These are phyloP conservation scores for Globisporangium lucens DNA, from an alignment of 352 stramenopile genomes.

Conservation along the genomic window DNA sequence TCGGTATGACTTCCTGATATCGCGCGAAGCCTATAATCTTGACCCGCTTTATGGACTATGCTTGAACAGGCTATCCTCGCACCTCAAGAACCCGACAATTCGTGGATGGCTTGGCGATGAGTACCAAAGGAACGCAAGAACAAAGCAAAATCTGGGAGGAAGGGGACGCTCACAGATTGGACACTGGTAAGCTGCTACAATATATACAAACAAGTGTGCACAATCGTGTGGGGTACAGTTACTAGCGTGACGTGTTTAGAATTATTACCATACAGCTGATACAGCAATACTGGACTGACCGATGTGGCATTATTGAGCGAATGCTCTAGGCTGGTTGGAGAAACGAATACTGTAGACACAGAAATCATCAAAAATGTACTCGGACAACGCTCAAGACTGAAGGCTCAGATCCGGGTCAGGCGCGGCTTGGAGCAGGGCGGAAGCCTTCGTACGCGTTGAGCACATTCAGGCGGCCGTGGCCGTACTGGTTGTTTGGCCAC, in stretches of 20 bases:
- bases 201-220: too few species aligned
- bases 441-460: constrained; percentile 17
- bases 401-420: background rate
- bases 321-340: background rate
- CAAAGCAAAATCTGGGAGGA: background rate
- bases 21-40: background rate
- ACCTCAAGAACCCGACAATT: background rate
- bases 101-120: background rate
- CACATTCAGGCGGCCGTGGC: constrained; percentile 34
- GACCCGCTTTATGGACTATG: background rate
- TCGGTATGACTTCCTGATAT: background rate
- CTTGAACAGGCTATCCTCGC: background rate
- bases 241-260: background rate
- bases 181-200: too few species aligned
- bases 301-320: background rate
- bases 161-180: too few species aligned
- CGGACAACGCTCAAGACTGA: background rate
- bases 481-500: constrained; percentile 47
- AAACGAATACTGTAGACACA: background rate
- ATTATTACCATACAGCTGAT: background rate
- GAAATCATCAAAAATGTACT: background rate
- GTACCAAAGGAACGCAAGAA: background rate
- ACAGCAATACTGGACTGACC: background rate
- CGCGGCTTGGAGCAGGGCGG: constrained; percentile 1
- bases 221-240: background rate